Base-by-base conservation (phyloP, 2,329 filamentous ascomycete species). In the Capronia americana region DNA sequence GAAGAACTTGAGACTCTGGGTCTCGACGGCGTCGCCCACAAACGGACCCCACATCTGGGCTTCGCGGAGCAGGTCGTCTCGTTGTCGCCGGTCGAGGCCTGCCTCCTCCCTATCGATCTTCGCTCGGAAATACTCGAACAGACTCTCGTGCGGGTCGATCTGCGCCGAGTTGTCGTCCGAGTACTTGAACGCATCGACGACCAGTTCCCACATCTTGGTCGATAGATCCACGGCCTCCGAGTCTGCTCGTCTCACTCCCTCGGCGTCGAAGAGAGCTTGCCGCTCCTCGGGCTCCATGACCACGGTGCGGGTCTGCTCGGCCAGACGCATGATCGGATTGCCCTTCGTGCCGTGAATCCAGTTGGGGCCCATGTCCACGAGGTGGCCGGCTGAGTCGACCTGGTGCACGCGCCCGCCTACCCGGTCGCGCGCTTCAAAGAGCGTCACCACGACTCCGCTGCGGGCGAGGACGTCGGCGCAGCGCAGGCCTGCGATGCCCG, bases 41-140 rank as follows among this genome's bases (percentile, higher is more conserved):
- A 89, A 90, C 0, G 84, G 83, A 44, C 87, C 87, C 87, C 87
- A 90, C 76, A 88, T 83, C 64, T 85, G 83, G 20, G 84, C 83
- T 72, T 86, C 80, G 50, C 86, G 79, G 5, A 88, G 73, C 0
- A 81, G 79, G 30, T 79, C 74, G 64, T 68, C 48, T 17, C 65
- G n/a, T 46, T 83, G 80, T 66, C 83, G 85, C 34, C 76, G 64
- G 66, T 76, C 60, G 58, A 77, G 74, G 53, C 79, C 74, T 64
- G 80, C 74, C 17, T 79, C 73, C 0, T 72, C 77, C 70, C 80
- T 74, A n/a, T 80, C 74, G 0, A 86, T 76, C 61, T 81, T 80
- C 55, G 85, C 81, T 44, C 78, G 73, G 67, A 89, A 84, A 72
- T 84, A 89, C 70, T 89, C 83, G 58, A 82, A 82, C 23, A 90